Base-by-base conservation (phyloP, 306 rosid species). In the Citrullus amarus region DNA sequence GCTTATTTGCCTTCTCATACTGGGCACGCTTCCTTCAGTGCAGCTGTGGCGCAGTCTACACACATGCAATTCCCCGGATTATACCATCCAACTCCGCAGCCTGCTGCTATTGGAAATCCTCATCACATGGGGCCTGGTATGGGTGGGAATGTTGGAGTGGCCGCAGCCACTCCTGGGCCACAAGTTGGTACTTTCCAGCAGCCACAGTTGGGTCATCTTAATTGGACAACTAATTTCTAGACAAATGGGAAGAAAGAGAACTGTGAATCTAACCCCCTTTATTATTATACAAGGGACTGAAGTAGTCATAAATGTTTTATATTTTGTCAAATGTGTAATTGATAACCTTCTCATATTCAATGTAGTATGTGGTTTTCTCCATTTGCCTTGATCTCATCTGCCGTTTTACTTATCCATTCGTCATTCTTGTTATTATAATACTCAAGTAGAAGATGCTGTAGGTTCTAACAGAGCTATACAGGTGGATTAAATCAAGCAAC, bases 51-150 rank as follows among this genome's bases (percentile, higher is more conserved):
- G 72, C 97, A 92, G 61, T 92, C 99, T 65, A 88, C 99, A n/a
- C 97, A 96, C 91, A 88, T 92, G 99, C 99, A 96, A 83, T 96
- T 86, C 79, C 96, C 98, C 1, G 93, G 98, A n/a, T 77, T 96
- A 90, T 96, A 92, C 82, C 99, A 96, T 34, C 87, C 97, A 79
- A 81, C 96, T 70, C 89, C 84, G 1, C 99, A 92, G 84, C 93
- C 90, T 51, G 86, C 88, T 28, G 84, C 91, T 68, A 85, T 94
- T 9, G 87, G 91, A 54, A 90, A 78, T 80, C 91, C 96, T 53
- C 99, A 92, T 50, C 99, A 92, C 82, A 63, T 94, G 80, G 98
- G 96, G 71, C 92, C 96, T 15, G 86, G 93, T 4, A 88, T 94
- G 87, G 93, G 95, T 2, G 93, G 88, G 30, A 94, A 88, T 63